Conservation (phyloP, 2,329 filamentous ascomycete genomes). For the Pyrenophora seminiperda region DNA sequence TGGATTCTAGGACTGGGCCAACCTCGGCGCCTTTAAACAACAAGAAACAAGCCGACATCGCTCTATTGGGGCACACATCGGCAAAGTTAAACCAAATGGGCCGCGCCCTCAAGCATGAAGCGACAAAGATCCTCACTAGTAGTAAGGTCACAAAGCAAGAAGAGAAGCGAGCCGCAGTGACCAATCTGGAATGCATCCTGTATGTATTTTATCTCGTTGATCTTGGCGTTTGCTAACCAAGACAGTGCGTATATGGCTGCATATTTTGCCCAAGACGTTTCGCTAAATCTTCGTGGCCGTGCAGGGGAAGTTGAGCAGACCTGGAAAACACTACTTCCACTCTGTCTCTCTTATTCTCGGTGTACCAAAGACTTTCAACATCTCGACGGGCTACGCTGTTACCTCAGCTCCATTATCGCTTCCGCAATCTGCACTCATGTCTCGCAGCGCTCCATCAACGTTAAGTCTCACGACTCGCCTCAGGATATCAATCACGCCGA, state of each 20-base stretch:
- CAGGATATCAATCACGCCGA: constrained; percentile 33
- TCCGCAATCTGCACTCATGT: constrained; percentile 45
- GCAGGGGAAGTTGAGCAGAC: constrained; percentile 41
- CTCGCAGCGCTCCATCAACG: constrained; percentile 31
- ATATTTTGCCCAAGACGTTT: constrained; percentile 42
- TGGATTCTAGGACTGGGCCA: constrained; percentile 31
- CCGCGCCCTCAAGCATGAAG: constrained; percentile 54
- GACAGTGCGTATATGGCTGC: constrained; percentile 48
- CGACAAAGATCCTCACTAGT: constrained; percentile 43
- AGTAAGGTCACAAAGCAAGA: constrained; percentile 39
- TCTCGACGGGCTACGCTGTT: constrained; percentile 50
- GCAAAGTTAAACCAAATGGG: constrained; percentile 51
- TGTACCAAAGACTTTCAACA: constrained; percentile 43
- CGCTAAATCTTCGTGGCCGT: constrained; percentile 37
- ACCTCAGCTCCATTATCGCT: constrained; percentile 49
- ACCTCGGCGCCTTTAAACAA: constrained; percentile 40
- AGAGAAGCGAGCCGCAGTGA: constrained; percentile 48
- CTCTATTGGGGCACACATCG: constrained; percentile 47
- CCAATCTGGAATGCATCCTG: constrained; percentile 54
- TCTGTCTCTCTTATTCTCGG: constrained; percentile 40
- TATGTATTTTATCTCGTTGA: constrained; percentile 20
- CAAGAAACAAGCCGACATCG: constrained; percentile 42
- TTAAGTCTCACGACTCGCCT: constrained; percentile 35
- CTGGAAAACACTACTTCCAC: constrained; percentile 47
- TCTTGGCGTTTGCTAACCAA: constrained; percentile 20